phyloP scores from a whole-genome alignment of 345 rosid species.

The Citrus australasica region DNA sequence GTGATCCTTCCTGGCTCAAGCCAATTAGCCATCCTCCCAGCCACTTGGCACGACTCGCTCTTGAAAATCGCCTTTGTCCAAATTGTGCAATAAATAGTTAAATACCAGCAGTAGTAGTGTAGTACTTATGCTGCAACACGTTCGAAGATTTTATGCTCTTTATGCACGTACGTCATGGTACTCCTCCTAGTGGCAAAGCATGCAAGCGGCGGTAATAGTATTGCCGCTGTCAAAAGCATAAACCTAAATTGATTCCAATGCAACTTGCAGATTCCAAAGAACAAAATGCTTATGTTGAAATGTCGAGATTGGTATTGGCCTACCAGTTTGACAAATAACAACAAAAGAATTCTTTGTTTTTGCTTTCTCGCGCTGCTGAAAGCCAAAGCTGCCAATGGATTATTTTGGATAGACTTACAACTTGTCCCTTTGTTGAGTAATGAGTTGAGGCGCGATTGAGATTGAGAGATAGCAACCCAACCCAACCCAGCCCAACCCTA shows the following conservation, averaged over 20 bases:
- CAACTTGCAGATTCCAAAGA: background rate
- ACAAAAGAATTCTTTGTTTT: background rate
- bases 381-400: background rate
- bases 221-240: no score
- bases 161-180: background rate
- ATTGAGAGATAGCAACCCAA: background rate
- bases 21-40: no score
- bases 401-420: background rate
- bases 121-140: no score
- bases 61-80: no score
- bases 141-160: background rate
- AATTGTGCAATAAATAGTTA: no score
- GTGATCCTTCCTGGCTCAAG: no score
- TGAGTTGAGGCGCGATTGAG: background rate
- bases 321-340: slow-evolving; percentile 9
- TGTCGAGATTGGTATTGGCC: background rate
- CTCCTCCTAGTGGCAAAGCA: background rate
- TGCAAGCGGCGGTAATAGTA: no score
- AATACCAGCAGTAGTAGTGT: no score
- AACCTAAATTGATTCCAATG: background rate
- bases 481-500: background rate
- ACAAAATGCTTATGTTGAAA: background rate
- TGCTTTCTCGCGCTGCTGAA: background rate
- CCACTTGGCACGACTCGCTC: no score
- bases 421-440: slow-evolving; percentile 5